These are phyloP conservation scores for Cydonia oblonga DNA, from an alignment of 331 rosid species.

Conservation along the genomic window DNA sequence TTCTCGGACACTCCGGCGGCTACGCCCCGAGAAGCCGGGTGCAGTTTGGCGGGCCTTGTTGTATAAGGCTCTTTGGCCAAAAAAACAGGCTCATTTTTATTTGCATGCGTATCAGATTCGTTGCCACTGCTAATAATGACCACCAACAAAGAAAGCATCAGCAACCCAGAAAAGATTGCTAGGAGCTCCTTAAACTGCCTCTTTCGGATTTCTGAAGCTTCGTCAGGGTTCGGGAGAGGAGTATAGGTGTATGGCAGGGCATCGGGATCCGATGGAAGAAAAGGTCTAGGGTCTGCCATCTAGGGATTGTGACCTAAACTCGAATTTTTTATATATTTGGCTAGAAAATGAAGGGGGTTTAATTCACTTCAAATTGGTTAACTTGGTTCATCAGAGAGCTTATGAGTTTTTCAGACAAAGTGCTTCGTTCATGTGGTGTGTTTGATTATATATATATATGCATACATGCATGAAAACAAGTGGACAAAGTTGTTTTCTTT, in stretches of 20 bases:
- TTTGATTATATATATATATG: background rate
- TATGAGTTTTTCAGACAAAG: background rate
- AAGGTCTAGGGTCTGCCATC: constrained; percentile 20
- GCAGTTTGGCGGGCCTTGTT: background rate
- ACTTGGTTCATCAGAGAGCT: too few relatives aligned
- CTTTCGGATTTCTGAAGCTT: background rate
- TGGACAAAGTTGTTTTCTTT: background rate
- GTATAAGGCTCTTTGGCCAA: background rate
- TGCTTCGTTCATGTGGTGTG: background rate
- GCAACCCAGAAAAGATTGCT: constrained; percentile 25
- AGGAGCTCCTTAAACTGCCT: constrained; percentile 14
- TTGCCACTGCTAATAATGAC: constrained; percentile 16
- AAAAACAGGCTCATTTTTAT: background rate
- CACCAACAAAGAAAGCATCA: constrained; percentile 27
- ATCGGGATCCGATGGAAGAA: constrained; percentile 6
- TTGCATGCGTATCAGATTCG: background rate
- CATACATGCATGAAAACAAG: constrained; percentile 2
- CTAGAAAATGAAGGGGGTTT: background rate
- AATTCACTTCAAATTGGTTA: background rate
- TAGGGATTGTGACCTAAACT: background rate
- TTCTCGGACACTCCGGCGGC: constrained; percentile 66
- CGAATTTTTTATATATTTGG: background rate
- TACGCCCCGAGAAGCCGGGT: constrained; percentile 42
- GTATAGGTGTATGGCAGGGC: constrained; percentile 27
- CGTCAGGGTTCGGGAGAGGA: constrained; percentile 15